Base-by-base conservation (phyloP, 345 rosid genomes). In the Reutealis trisperma region DNA sequence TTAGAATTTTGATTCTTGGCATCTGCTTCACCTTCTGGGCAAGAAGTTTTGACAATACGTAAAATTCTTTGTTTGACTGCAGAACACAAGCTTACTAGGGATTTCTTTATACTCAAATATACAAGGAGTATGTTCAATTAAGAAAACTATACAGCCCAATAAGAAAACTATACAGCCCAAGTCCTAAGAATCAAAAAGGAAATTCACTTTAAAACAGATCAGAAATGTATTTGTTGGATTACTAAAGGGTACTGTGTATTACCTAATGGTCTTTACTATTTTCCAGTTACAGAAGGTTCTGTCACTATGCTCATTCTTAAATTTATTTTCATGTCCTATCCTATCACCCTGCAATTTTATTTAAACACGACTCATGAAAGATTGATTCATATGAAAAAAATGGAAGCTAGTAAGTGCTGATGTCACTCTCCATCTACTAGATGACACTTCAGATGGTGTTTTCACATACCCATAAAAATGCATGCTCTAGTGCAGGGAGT, bases 11-110 rank as follows among this genome's bases (percentile, higher is more conserved):
- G 37, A 37, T 6, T 51, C 7, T 57, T 11, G 67, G 73, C 22
- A 45, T 76, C 73, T 55, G 19, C 71, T 75, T 55, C 72, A 66
- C 34, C 49, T 75, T 24, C 49, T 52, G 14, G 72, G 55, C 34
- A 66, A 27, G 67, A 58, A 22, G 52, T 73, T 16, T 24, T 63
- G 45, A 34, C 25, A 44, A 61, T 24, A 21, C 1, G 7, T 55
- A 15, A 37, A 52, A 51, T 52, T 8, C 24, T 42, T 52, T 18
- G 12, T 57, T 55, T 24, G 3, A 16, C 62, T 44, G 64, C 24
- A 65, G 2, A 11, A 9, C 55, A 44, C 8, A 58, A 58, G 32
- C n/a, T 42, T 41, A 67, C 21, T 27, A 1, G 34, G n/a, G 6
- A 22, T 22, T 57, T 14, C 19, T 6, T 47, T 58, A 21, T 42